These are phyloP conservation scores for Stephania yunnanensis DNA, from an alignment of 164 flowering plant species.

Conservation along the genomic window DNA sequence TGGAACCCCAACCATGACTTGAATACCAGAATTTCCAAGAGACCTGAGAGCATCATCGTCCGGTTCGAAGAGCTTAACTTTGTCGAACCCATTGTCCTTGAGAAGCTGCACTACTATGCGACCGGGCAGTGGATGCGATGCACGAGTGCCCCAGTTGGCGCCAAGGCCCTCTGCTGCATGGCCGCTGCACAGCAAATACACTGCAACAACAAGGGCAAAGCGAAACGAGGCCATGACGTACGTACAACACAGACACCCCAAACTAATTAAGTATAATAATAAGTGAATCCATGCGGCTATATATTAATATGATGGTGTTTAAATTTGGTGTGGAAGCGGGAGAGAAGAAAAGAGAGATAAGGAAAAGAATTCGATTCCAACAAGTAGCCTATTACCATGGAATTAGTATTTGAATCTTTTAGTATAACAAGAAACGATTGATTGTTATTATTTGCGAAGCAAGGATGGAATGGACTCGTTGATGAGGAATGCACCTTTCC, in stretches of 20 bases:
- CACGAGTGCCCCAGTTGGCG: slow-evolving; percentile 69
- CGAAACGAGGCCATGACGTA: no score
- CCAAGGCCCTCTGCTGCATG: slow-evolving; percentile 36
- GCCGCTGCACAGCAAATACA: slow-evolving; percentile 13
- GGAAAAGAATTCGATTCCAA: slow-evolving; percentile 42
- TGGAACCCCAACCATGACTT: slow-evolving; percentile 92
- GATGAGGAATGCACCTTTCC: no score
- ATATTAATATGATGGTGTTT: background rate
- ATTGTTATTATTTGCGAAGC: background rate
- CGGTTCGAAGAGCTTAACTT: slow-evolving; percentile 94
- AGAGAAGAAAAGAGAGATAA: slow-evolving; percentile 23
- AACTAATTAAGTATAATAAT: no score
- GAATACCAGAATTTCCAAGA: slow-evolving; percentile 67
- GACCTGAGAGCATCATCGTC: slow-evolving; percentile 61
- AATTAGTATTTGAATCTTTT: background rate
- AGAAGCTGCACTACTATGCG: slow-evolving; percentile 58
- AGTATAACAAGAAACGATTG: background rate
- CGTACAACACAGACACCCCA: no score
- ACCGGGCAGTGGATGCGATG: slow-evolving; percentile 69
- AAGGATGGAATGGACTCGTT: background rate
- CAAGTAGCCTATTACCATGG: slow-evolving; percentile 16
- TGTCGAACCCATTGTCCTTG: slow-evolving; percentile 77
- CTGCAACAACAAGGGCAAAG: slow-evolving; percentile 12
- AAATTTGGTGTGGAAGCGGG: background rate
- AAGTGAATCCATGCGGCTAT: background rate